These are phyloP conservation scores for Priceomyces castillae DNA, from an alignment of 805 yeast species.

Conservation along the genomic window DNA sequence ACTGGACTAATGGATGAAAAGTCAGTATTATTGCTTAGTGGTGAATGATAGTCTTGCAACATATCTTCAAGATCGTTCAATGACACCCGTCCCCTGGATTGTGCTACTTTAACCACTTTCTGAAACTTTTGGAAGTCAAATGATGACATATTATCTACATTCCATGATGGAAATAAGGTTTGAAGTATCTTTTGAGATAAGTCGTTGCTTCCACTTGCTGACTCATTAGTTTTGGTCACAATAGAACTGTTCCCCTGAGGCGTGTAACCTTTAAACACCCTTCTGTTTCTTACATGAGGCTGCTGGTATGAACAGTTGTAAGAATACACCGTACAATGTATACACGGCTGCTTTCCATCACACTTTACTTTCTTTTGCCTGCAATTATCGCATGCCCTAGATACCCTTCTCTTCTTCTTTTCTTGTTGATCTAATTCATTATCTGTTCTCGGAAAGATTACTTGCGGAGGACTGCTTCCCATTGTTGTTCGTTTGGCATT, in stretches of 20 bases:
- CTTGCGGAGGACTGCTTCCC: conserved; percentile 3
- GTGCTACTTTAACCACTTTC: conserved; percentile 20
- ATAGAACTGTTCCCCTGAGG: neutral
- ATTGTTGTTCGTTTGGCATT: neutral
- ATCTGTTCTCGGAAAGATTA: conserved; percentile 3
- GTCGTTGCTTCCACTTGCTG: conserved; percentile 14
- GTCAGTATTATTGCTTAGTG: conserved; percentile 13
- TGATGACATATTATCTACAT: conserved; percentile 26
- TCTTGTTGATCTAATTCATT: conserved; percentile 13
- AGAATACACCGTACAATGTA: conserved; percentile 82
- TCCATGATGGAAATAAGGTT: conserved; percentile 20
- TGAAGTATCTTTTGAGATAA: conserved; percentile 32
- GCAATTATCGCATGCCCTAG: conserved; percentile 75
- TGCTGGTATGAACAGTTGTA: conserved; percentile 84
- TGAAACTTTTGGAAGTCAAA: conserved; percentile 37
- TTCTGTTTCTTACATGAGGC: conserved; percentile 59
- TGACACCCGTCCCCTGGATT: conserved; percentile 15
- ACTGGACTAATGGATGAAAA: conserved; percentile 15
- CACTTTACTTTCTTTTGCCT: conserved; percentile 75
- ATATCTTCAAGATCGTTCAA: conserved; percentile 28
- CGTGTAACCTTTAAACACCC: neutral
- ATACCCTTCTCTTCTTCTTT: conserved; percentile 58
- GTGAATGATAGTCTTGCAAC: conserved; percentile 27
- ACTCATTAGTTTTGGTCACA: neutral
- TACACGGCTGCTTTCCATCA: conserved; percentile 76